phyloP scores from a whole-genome alignment of 2,329 filamentous ascomycete species.

The Claviceps sp. region DNA sequence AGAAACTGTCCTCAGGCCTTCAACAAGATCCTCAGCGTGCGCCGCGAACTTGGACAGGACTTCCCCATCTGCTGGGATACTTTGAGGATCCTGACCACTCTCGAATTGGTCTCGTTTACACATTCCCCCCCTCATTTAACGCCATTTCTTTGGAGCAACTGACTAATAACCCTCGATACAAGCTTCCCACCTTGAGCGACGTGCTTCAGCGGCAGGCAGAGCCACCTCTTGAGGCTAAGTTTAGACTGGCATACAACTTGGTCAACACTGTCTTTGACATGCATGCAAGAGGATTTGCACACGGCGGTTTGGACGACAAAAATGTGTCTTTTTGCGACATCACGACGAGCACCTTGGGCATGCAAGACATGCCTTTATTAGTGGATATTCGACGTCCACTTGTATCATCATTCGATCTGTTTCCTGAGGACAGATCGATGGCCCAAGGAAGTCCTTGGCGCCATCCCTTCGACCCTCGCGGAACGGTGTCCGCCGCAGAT shows the following conservation, averaged over 20 bases:
- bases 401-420: constrained; percentile 63
- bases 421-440: constrained; percentile 24
- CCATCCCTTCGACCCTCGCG: constrained; percentile 51
- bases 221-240: constrained; percentile 62
- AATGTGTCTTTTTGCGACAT: constrained; percentile 54
- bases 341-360: constrained; percentile 24
- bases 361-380: constrained; percentile 24
- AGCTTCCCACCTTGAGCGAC: constrained; percentile 39
- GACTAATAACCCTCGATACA: constrained; percentile 36
- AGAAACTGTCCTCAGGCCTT: constrained; percentile 46
- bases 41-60: constrained; percentile 44
- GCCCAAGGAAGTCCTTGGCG: constrained; percentile 25
- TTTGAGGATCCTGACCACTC: constrained; percentile 62
- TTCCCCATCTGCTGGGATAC: constrained; percentile 51
- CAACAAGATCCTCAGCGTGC: constrained; percentile 39
- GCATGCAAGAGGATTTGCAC: constrained; percentile 54
- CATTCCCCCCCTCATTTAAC: constrained; percentile 53
- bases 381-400: constrained; percentile 56
- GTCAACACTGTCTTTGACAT: constrained; percentile 61
- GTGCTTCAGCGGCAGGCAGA: constrained; percentile 40
- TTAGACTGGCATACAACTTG: constrained; percentile 59
- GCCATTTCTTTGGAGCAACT: constrained; percentile 39
- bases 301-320: constrained; percentile 55
- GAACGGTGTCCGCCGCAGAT: constrained; percentile 32
- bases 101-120: constrained; percentile 62